Base-by-base conservation (phyloP, 2,329 filamentous ascomycete genomes). In the Aspergillus neoniger region DNA sequence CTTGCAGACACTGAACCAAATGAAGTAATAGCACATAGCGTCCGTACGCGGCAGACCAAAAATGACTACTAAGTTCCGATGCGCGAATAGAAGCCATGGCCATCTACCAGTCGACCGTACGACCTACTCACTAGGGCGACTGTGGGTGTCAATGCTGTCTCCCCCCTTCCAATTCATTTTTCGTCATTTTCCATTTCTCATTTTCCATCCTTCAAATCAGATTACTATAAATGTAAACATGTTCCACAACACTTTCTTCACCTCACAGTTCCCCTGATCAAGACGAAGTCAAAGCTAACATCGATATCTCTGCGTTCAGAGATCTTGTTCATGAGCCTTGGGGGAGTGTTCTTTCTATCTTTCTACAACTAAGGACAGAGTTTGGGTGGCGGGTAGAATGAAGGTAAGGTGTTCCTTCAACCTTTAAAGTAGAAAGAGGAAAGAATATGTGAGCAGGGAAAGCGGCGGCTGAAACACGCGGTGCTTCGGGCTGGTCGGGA, bases 51-150 rank as follows among this genome's bases (percentile, higher is more conserved):
- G 47, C n/a, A n/a, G 25, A 32, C 47, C 25, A 50, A 50, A 50
- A 28, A 30, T 32, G 14, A 30, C 25, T 32, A 49, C 19, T 30
- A 28, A 30, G 25, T 30, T 19, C 25, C 47, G 23, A 50, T 30
- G 47, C 25, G 47, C 47, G n/a, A 50, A 50, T 50, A 32, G 47
- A 30, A 50, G 47, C 47, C 47, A 50, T 50, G 25, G 25, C 47
- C 47, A 50, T 17, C 25, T 28, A n/a, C 47, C 47, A 28, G 4
- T 50, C 25, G 14, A 28, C 47, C 23, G 25, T 17, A 30, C 47
- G 23, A 50, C 25, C 47, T 36, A 36, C 32, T 36, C 32, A 36
- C 32, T 36, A 30, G n/a, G 47, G 47, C 17, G 32, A 14, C 32
- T 28, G 47, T 17, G 41, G 41, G 47, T 50, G 47, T 30, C 47